phyloP scores from a whole-genome alignment of 108 stramenopile genomes.

The Craspedostauros australis region DNA sequence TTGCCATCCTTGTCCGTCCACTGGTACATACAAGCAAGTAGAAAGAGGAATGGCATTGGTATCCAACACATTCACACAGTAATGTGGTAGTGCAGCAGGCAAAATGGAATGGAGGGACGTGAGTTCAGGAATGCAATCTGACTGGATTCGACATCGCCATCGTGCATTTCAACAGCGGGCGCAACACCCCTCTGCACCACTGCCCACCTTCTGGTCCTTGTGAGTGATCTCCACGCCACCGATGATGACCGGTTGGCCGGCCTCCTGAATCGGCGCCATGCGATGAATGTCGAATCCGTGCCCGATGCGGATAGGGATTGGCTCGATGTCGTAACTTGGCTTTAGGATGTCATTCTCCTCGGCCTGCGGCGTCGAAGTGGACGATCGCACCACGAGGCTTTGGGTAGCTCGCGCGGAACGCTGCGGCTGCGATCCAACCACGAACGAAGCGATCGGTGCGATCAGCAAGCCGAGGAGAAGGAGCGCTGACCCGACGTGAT shows the following conservation, averaged over 20 bases:
- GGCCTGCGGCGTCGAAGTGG: too few species aligned
- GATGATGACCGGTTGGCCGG: conserved; percentile 88
- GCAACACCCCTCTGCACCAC: not conserved
- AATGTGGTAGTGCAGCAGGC: not conserved
- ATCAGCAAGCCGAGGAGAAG: too few species aligned
- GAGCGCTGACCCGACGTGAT: too few species aligned
- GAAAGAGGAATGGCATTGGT: not conserved
- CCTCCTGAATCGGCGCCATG: conserved; percentile 78
- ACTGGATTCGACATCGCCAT: not conserved
- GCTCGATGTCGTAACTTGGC: conserved; percentile 76
- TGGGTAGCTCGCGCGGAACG: too few species aligned
- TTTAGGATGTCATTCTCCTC: conserved; percentile 51
- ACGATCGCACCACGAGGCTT: too few species aligned
- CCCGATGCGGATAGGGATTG: conserved; percentile 78
- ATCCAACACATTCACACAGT: not conserved
- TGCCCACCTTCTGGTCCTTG: conserved; percentile 64
- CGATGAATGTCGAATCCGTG: conserved; percentile 97
- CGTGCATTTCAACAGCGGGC: conserved; percentile 1
- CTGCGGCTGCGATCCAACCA: too few species aligned
- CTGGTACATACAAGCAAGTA: conserved; percentile 14
- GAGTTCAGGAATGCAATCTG: not conserved
- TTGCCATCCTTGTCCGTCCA: conserved; percentile 81
- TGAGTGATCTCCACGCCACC: conserved; percentile 84
- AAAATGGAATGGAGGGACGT: not conserved
- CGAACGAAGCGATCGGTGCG: too few species aligned